These are phyloP conservation scores for Ascosphaera aggregata DNA, from an alignment of 2,329 filamentous ascomycete genomes.

Conservation along the genomic window DNA sequence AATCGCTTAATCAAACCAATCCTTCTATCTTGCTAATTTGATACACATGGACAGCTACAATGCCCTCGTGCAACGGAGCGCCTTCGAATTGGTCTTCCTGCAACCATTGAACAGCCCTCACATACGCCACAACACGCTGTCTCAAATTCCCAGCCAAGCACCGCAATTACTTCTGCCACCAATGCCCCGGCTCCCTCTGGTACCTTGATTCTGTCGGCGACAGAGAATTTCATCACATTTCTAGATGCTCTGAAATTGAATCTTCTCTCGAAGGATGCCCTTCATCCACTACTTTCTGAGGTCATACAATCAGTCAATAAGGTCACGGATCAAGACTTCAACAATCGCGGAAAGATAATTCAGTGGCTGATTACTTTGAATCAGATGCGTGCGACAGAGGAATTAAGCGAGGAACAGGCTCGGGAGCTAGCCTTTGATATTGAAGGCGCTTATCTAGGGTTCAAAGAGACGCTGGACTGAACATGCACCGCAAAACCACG, in stretches of 20 bases:
- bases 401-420: slow-evolving; percentile 66
- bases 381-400: slow-evolving; percentile 91
- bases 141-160: slow-evolving; percentile 8
- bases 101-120: slow-evolving; percentile 43
- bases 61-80: slow-evolving; percentile 85
- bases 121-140: slow-evolving; percentile 23
- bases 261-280: slow-evolving; percentile 76
- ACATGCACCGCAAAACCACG: too few relatives aligned
- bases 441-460: slow-evolving; percentile 80
- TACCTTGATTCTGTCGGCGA: slow-evolving; percentile 62
- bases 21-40: slow-evolving; percentile 4
- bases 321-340: slow-evolving; percentile 86
- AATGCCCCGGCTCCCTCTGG: slow-evolving; percentile 24
- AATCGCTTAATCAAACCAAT: slow-evolving; percentile 2
- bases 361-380: slow-evolving; percentile 96
- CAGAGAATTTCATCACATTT: slow-evolving; percentile 96
- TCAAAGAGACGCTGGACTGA: slow-evolving; percentile 53
- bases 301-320: slow-evolving; percentile 96
- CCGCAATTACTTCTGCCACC: slow-evolving; percentile 9
- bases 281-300: slow-evolving; percentile 87
- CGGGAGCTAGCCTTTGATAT: slow-evolving; percentile 83
- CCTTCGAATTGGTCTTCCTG: slow-evolving; percentile 75
- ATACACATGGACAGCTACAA: slow-evolving; percentile 41
- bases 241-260: slow-evolving; percentile 85
- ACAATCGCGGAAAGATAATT: slow-evolving; percentile 88